Conservation (phyloP, 2,329 filamentous ascomycete species). For the Penicillium sp. region DNA sequence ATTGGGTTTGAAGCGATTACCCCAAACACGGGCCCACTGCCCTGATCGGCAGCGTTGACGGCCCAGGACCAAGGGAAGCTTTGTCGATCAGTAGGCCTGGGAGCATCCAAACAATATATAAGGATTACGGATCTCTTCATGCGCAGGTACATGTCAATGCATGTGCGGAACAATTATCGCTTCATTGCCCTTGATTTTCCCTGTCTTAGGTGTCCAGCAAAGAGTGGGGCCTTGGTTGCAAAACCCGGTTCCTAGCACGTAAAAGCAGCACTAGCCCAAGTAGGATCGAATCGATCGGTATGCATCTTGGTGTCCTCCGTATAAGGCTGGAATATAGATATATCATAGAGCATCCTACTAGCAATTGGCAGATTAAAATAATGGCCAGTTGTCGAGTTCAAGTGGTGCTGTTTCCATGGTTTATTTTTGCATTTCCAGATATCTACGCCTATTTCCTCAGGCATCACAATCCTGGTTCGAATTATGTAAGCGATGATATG, state of each 20-base stretch:
- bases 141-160: too few relatives aligned
- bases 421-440: neutral
- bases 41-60: neutral
- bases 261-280: neutral
- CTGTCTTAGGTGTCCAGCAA: neutral
- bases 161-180: neutral
- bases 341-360: neutral
- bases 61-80: neutral
- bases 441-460: neutral
- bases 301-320: neutral
- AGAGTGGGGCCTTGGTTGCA: neutral
- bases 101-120: neutral
- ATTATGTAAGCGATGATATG: neutral
- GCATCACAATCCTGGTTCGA: neutral
- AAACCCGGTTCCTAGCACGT: neutral
- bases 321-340: neutral
- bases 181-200: neutral
- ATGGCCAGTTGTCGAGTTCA: neutral
- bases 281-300: neutral
- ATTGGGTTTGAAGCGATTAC: neutral
- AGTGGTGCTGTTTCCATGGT: too few relatives aligned
- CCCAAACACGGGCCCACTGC: neutral
- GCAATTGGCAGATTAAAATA: neutral
- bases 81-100: neutral
- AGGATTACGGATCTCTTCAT: neutral